Evolutionary conservation across 2,329 filamentous ascomycete genomes (phyloP).

Genomic region (Periconia macrospinosa): DNA sequence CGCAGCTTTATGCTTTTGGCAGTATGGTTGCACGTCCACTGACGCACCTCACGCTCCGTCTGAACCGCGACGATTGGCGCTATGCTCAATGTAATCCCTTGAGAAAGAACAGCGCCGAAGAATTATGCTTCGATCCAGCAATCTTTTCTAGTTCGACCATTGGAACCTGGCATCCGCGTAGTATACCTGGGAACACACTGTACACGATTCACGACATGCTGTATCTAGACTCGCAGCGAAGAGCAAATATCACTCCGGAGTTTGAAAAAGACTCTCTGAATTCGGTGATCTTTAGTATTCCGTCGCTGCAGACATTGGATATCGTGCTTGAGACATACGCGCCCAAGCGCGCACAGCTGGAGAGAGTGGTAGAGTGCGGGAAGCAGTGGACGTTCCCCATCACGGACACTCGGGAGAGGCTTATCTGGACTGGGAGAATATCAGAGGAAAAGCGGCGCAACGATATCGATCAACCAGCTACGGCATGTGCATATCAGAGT

Average conservation of each 20-base stretch:
- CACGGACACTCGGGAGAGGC: not conserved
- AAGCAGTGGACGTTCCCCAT: slow-evolving; percentile 31
- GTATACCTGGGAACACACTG: not conserved
- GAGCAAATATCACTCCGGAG: slow-evolving; percentile 12
- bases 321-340: slow-evolving; percentile 31
- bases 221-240: slow-evolving; percentile 16
- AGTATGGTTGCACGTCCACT: slow-evolving; percentile 15
- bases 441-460: not conserved
- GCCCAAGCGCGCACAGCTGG: slow-evolving; percentile 24
- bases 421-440: not conserved
- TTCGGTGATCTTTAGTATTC: slow-evolving; percentile 10
- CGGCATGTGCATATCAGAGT: no score
- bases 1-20: no score
- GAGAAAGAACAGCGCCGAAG: not conserved
- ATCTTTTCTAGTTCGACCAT: no score
- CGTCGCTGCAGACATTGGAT: slow-evolving; percentile 21
- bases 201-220: slow-evolving; percentile 16
- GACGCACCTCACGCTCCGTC: slow-evolving; percentile 15
- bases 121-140: slow-evolving; percentile 26
- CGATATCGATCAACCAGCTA: no score
- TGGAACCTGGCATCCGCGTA: no score
- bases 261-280: slow-evolving; percentile 14
- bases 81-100: slow-evolving; percentile 12
- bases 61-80: slow-evolving; percentile 17
- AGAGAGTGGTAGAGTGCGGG: slow-evolving; percentile 28